Base-by-base conservation (phyloP, 768 basidiomycete genomes). In the Tricholoma matsutake region DNA sequence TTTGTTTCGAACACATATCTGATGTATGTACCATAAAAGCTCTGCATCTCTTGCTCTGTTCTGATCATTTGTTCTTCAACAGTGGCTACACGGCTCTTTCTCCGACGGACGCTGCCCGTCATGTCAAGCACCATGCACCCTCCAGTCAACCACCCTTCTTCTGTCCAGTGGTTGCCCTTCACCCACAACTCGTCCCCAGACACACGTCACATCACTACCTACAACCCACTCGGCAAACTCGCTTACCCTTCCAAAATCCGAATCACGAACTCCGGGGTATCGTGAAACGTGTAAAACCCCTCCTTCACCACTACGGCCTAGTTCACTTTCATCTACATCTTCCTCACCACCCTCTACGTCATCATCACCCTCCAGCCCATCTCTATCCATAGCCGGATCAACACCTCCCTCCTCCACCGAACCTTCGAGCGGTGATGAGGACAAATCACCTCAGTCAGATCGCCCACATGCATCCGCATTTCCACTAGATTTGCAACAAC, bases 31-130 rank as follows among this genome's bases (percentile, higher is more conserved):
- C 9, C 16, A 25, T 29, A 16, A 14, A 13, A 43, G 11, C 34
- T 39, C 13, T 43, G 10, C 39, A n/a, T 28, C 14, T 11, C 25
- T 56, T 9, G 18, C 11, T 35, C 37, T 22, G 8, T n/a, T 2
- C 55, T 47, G 22, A 47, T 25, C 22, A 25, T 25, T 25, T 25
- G 22, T 25, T 25, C 22, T 25, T 25, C 22, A 25, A 6, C 29
- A 68, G 65, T 66, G 67, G 67, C 49, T 68, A 10, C 39, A 63
- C 25, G 63, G 65, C 13, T 54, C 67, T 1, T 64, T 63, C 2
- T 63, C 65, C 1, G 65, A 68, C 54, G 65, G 65, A 1, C 65
- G 65, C 54, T 68, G 67, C 54, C 67, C 67, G 13, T 47, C 67
- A 47, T 68, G 67, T 35, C 58, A 63, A 54, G 39, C 49, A 39